Base-by-base conservation (phyloP, 2,329 filamentous ascomycete species). In the Monilinia aucupariae region DNA sequence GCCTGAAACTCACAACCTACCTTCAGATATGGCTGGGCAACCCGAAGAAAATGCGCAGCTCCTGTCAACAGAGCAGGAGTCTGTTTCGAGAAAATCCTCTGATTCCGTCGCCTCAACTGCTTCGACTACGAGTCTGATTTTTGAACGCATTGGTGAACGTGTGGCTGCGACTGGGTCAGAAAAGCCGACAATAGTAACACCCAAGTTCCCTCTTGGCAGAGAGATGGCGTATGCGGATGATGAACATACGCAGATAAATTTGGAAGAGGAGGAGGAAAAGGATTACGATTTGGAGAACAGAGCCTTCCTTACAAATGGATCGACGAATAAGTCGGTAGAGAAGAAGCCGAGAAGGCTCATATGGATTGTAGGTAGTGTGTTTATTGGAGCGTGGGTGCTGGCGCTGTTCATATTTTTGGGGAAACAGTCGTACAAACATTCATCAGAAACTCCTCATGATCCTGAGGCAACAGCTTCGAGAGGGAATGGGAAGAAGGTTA, bases 41-140 rank as follows among this genome's bases (percentile, higher is more conserved):
- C 53, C 64, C 43, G 69, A 71, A 65, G 72, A 74, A 67, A 69
- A 66, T 51, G 61, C 64, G 27, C 66, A 69, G 45, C 68, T 74
- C 39, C 66, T 72, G 17, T 63, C 69, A 12, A 50, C 64, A 25
- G 65, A 67, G 34, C 64, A 68, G 50, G 64, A 68, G 47, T 51
- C 47, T 59, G 54, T 59, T 48, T 45, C 37, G 27, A 65, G 73
- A 56, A 53, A 64, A 62, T 75, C 73, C 2, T 65, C 69, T 53
- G 73, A 74, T 32, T 91, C 90, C 4, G 75, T 84, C 52, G 90
- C 88, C n/a, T 88, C 88, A 48, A 50, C 60, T 48, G 86, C 86
- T n/a, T 94, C 90, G 41, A 93, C 90, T 13, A 92, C 88, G 4
- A 93, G 90, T 70, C 80, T 94, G 17, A 85, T 94, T 61, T 90